Percentiles rank a stretch among this genome's conserved stretches.
Evolutionary conservation across 2,329 filamentous ascomycete species (phyloP).

Genomic region (Claviceps sorghi): DNA sequence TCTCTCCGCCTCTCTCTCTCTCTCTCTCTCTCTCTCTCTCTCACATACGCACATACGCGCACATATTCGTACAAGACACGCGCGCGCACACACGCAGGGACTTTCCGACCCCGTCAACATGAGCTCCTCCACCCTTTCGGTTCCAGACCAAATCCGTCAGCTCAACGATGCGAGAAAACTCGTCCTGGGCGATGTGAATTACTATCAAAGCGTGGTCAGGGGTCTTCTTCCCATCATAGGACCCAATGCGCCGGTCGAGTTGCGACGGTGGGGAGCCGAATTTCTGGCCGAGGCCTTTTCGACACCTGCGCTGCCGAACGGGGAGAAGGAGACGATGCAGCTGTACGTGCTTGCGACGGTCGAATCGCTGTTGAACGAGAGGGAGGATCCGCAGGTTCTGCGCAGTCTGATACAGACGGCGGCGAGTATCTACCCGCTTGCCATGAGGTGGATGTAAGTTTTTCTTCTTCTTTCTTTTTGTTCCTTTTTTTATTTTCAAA

Average conservation of each 20-base stretch:
- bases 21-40: not conserved
- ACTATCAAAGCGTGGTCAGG: slow-evolving; percentile 84
- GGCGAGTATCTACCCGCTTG: slow-evolving; percentile 82
- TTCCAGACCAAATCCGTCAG: slow-evolving; percentile 69
- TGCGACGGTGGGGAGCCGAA: slow-evolving; percentile 90
- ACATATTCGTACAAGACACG: too few species aligned
- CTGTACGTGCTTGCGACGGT: slow-evolving; percentile 66
- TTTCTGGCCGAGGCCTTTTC: slow-evolving; percentile 94
- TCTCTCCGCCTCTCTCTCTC: not conserved
- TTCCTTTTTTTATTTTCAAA: too few species aligned
- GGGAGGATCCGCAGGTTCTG: slow-evolving; percentile 65
- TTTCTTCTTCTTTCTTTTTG: not conserved
- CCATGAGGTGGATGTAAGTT: slow-evolving; percentile 89
- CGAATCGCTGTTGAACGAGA: slow-evolving; percentile 51
- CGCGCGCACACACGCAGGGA: not conserved
- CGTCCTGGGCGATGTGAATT: slow-evolving; percentile 69
- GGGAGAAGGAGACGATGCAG: slow-evolving; percentile 69
- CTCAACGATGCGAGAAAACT: slow-evolving; percentile 83
- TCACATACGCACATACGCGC: not conserved
- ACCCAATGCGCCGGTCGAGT: slow-evolving; percentile 56
- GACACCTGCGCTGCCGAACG: slow-evolving; percentile 63
- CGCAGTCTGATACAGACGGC: slow-evolving; percentile 78
- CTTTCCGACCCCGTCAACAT: slow-evolving; percentile 26
- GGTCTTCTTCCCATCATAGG: slow-evolving; percentile 87
- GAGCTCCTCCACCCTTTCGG: slow-evolving; percentile 35